These are phyloP conservation scores for Bromus sterilis DNA, from an alignment of 176 grass and related monocot species.

Conservation along the genomic window DNA sequence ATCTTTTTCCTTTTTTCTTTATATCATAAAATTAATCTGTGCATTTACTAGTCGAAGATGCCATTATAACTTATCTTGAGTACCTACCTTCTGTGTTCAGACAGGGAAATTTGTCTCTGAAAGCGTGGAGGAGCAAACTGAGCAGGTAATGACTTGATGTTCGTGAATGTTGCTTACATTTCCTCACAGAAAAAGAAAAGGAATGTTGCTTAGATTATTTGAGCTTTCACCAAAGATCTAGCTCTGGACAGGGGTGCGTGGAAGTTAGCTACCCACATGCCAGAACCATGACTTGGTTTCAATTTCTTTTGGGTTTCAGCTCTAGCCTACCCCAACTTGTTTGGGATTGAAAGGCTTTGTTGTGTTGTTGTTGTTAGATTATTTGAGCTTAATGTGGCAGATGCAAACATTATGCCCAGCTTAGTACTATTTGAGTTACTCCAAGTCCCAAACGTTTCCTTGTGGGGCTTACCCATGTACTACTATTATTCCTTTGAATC, in stretches of 20 bases:
- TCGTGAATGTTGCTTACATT: not conserved
- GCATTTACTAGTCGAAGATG: not conserved
- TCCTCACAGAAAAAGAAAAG: not conserved
- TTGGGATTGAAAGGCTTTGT: too few species aligned
- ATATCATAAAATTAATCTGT: not conserved
- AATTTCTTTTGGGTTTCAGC: too few species aligned
- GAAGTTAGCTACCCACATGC: too few species aligned
- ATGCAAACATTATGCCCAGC: not conserved
- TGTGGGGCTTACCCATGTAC: not conserved
- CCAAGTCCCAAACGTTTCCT: not conserved
- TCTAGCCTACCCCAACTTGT: too few species aligned
- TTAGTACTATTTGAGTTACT: constrained; percentile 8
- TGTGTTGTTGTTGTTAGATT: too few species aligned
- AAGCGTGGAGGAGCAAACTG: constrained; percentile 78
- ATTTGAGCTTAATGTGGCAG: not conserved
- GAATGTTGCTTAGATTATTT: too few species aligned
- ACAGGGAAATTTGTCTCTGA: constrained; percentile 93
- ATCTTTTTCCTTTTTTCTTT: not conserved
- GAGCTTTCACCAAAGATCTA: too few species aligned
- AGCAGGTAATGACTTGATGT: constrained; percentile 48
- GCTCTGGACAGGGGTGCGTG: too few species aligned
- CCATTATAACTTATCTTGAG: not conserved
- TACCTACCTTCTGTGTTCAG: constrained; percentile 33
- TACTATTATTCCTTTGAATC: not conserved
- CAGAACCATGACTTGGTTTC: too few species aligned